phyloP scores from a whole-genome alignment of 768 basidiomycete genomes.

The Rhizopogon vulgaris region DNA sequence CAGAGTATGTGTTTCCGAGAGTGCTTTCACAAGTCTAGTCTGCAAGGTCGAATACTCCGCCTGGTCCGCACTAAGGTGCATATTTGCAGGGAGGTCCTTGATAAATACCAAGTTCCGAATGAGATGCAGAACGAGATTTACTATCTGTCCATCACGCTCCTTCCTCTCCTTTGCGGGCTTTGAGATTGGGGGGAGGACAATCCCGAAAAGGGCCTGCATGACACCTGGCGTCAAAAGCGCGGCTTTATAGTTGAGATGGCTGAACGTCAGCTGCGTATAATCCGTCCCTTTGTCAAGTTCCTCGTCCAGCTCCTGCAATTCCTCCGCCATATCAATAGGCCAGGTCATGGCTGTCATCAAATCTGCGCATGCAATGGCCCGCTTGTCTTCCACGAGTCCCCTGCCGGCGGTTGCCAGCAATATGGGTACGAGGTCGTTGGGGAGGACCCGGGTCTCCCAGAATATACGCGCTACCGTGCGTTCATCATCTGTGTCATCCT shows the following conservation, averaged over 20 bases:
- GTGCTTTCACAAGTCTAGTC: conserved; percentile 62
- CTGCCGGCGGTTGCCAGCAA: conserved; percentile 75
- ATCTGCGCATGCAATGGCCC: conserved; percentile 80
- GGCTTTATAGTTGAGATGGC: conserved; percentile 88
- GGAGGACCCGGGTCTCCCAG: conserved; percentile 79
- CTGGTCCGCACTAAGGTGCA: conserved; percentile 67
- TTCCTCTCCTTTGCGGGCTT: conserved; percentile 62
- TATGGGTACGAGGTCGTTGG: conserved; percentile 85
- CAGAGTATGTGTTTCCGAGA: conserved; percentile 67
- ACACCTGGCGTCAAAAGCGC: conserved; percentile 58
- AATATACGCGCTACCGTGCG: conserved; percentile 92
- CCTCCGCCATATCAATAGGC: conserved; percentile 95
- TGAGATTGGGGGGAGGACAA: conserved; percentile 74
- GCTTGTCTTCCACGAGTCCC: conserved; percentile 72
- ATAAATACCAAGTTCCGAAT: conserved; percentile 94
- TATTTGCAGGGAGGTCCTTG: conserved; percentile 74
- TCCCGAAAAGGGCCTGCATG: conserved; percentile 64
- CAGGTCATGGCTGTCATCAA: conserved; percentile 97
- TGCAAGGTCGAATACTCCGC: conserved; percentile 77
- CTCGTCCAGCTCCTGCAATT: conserved; percentile 85
- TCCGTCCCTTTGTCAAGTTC: conserved; percentile 77
- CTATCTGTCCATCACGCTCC: conserved; percentile 78
- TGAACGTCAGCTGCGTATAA: conserved; percentile 76
- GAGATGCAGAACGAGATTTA: conserved; percentile 83
- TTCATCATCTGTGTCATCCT: conserved; percentile 96